Percentiles rank a stretch among this genome's conserved stretches.
Evolutionary conservation across 1,139 yeast genomes (phyloP).

Genomic region (Pneumocystis wakefieldiae): DNA sequence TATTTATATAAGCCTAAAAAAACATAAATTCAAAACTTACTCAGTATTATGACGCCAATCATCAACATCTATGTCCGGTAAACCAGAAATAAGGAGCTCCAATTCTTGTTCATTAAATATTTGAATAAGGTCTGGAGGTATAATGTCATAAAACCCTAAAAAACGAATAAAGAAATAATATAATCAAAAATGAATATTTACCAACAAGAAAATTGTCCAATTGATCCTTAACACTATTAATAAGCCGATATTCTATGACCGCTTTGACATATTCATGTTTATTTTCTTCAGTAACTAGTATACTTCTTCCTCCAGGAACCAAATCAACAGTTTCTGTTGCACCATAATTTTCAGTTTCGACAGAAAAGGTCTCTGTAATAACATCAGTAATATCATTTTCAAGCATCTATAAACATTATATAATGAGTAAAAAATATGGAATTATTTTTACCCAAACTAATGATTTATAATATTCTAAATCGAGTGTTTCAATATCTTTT

Average conservation of each 20-base stretch:
- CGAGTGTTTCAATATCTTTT: constrained; percentile 90
- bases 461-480: constrained; percentile 82
- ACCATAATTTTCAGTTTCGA: constrained; percentile 89
- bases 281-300: constrained; percentile 79
- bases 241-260: constrained; percentile 76
- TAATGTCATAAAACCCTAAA: constrained; percentile 73
- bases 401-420: constrained; percentile 35
- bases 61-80: constrained; percentile 88
- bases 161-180: not conserved
- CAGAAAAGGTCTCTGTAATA: constrained; percentile 88
- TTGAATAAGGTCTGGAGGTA: constrained; percentile 72
- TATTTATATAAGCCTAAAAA: not conserved
- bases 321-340: constrained; percentile 69
- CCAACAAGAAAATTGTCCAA: constrained; percentile 62
- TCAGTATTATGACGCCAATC: constrained; percentile 87
- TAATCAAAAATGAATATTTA: constrained; percentile 7
- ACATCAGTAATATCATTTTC: constrained; percentile 92
- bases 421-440: not conserved
- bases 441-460: constrained; percentile 45
- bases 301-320: constrained; percentile 66
- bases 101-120: constrained; percentile 93
- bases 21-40: constrained; percentile 19
- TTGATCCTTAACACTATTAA: constrained; percentile 74
- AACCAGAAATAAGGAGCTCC: constrained; percentile 80
- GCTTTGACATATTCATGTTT: constrained; percentile 76